A percentile compares a stretch with the other conserved stretches of the same genome.
phyloP scores from a whole-genome alignment of 768 basidiomycete species.

The Lentinula raphanica region DNA sequence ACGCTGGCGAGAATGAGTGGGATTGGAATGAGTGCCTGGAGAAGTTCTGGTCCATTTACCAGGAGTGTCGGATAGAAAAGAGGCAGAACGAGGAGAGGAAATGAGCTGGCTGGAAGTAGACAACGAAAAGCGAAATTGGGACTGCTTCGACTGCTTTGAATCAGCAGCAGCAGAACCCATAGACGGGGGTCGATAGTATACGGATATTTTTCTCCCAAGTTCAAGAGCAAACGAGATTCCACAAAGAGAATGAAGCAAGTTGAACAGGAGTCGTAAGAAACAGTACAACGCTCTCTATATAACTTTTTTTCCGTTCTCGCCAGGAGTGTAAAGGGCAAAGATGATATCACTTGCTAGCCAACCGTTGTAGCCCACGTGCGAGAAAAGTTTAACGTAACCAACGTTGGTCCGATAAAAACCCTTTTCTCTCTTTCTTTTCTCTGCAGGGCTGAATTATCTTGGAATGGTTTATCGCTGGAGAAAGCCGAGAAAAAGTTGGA shows the following conservation, averaged over 20 bases:
- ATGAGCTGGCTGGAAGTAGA: slow-evolving; percentile 16
- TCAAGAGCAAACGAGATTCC: background rate
- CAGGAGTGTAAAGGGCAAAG: background rate
- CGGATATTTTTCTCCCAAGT: background rate
- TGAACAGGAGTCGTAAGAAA: slow-evolving; percentile 3
- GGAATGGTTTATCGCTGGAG: background rate
- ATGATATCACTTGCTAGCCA: background rate
- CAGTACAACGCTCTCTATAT: background rate
- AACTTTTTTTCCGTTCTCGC: background rate
- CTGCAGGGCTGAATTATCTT: background rate
- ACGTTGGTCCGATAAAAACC: background rate
- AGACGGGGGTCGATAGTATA: background rate
- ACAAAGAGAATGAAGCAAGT: background rate
- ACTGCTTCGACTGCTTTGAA: background rate
- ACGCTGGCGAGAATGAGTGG: background rate
- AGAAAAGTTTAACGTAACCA: background rate
- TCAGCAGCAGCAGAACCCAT: slow-evolving; percentile 6
- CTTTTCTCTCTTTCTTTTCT: background rate
- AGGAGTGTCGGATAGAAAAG: slow-evolving; percentile 4
- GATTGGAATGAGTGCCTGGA: background rate
- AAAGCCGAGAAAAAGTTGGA: background rate
- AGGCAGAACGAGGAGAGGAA: slow-evolving; percentile 14
- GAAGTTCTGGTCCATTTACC: background rate
- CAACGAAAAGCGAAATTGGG: slow-evolving; percentile 4
- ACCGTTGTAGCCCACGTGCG: slow-evolving; percentile 4